Evolutionary conservation across 176 grass and related monocot genomes (phyloP).

Genomic region (Luzula sylvatica): DNA sequence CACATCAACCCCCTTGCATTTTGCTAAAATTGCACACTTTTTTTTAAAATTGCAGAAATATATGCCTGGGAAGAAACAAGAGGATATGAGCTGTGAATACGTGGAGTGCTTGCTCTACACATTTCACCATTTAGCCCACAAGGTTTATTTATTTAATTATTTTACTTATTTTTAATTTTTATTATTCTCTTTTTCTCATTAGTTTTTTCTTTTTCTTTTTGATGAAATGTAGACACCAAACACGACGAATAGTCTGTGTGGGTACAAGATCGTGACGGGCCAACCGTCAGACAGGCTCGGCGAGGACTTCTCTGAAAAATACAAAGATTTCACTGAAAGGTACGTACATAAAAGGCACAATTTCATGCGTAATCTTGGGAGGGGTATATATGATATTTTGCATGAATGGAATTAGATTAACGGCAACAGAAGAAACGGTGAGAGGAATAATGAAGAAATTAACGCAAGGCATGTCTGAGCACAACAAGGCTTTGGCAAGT

Average conservation of each 20-base stretch:
- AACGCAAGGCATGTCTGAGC: slow-evolving; percentile 77
- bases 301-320: slow-evolving; percentile 85
- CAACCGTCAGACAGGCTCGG: slow-evolving; percentile 97
- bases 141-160: slow-evolving; percentile 42
- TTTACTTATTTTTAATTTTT: slow-evolving; percentile 20
- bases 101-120: slow-evolving; percentile 86
- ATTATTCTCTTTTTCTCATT: slow-evolving; percentile 19
- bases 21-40: no score
- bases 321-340: slow-evolving; percentile 92
- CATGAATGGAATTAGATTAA: slow-evolving; percentile 49
- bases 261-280: slow-evolving; percentile 98
- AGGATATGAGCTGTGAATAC: slow-evolving; percentile 78
- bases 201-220: no score
- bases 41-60: slow-evolving; percentile 54
- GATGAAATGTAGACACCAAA: slow-evolving; percentile 81
- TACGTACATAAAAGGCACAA: no score
- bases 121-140: slow-evolving; percentile 92
- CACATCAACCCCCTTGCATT: no score
- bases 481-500: slow-evolving; percentile 65
- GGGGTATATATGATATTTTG: no score
- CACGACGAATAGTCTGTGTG: slow-evolving; percentile 92
- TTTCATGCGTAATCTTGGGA: neutral
- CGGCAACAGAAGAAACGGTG: slow-evolving; percentile 65
- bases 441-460: slow-evolving; percentile 63
- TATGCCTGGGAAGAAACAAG: slow-evolving; percentile 83